Evolutionary conservation across 495 filamentous ascomycete genomes (phyloP).

Genomic region (Neurospora sp.): DNA sequence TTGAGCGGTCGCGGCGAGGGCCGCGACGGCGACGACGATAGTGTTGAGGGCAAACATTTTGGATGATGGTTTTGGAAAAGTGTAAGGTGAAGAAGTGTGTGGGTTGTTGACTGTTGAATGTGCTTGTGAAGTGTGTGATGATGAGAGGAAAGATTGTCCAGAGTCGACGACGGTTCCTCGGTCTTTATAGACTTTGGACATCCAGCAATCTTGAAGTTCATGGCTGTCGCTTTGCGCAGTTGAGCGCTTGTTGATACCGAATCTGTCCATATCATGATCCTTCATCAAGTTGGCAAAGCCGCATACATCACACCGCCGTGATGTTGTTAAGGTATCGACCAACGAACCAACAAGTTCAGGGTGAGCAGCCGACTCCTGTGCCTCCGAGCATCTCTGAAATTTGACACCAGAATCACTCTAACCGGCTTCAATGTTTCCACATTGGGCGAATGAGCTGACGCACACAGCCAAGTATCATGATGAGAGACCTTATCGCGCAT

Average conservation of each 20-base stretch:
- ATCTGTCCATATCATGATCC: neutral
- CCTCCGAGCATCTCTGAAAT: neutral
- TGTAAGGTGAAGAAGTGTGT: neutral
- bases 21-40: neutral
- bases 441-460: neutral
- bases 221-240: neutral
- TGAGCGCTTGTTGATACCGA: neutral
- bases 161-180: neutral
- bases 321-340: neutral
- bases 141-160: neutral
- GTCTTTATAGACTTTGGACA: neutral
- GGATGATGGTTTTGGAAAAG: neutral
- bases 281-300: neutral
- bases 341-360: neutral
- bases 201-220: neutral
- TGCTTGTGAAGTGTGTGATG: neutral
- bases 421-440: neutral
- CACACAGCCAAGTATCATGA: neutral
- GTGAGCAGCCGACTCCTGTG: neutral
- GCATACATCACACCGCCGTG: neutral
- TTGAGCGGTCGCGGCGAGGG: neutral
- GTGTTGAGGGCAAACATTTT: constrained; percentile 1
- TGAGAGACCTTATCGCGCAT: neutral
- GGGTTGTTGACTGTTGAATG: neutral
- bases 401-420: neutral